phyloP scores from a whole-genome alignment of 805 yeast species.

The Ogataea pini region DNA sequence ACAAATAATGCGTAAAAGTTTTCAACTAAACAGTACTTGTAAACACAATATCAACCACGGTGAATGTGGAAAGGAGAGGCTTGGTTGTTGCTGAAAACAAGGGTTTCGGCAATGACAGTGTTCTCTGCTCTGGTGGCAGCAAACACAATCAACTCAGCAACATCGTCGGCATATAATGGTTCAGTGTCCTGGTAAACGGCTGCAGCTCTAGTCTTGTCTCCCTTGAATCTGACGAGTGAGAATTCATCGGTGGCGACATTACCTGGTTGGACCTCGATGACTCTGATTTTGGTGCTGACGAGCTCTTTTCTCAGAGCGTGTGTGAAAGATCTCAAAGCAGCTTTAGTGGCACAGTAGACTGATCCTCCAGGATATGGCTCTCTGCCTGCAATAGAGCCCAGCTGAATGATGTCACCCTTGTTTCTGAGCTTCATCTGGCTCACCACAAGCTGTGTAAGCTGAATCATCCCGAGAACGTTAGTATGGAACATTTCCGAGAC shows the following conservation, averaged over 20 bases:
- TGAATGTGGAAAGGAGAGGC: constrained; percentile 72
- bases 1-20: background rate
- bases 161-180: constrained; percentile 71
- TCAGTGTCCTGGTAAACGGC: constrained; percentile 65
- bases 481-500: constrained; percentile 78
- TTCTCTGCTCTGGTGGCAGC: constrained; percentile 66
- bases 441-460: constrained; percentile 77
- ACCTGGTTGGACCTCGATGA: constrained; percentile 77
- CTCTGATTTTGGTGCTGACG: constrained; percentile 56
- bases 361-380: constrained; percentile 80
- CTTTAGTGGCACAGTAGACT: constrained; percentile 74
- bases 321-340: constrained; percentile 70
- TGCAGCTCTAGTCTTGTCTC: constrained; percentile 60
- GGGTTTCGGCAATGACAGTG: constrained; percentile 75
- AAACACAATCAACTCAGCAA: constrained; percentile 73
- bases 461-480: constrained; percentile 83
- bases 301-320: constrained; percentile 62
- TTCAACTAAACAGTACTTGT: background rate
- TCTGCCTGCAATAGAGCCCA: constrained; percentile 79
- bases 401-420: constrained; percentile 69
- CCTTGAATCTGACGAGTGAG: constrained; percentile 61
- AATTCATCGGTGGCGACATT: constrained; percentile 75
- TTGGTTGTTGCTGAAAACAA: constrained; percentile 84
- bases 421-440: constrained; percentile 70
- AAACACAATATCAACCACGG: constrained; percentile 27